Base-by-base conservation (phyloP, 2,329 filamentous ascomycete genomes). In the Cercospora sojina region DNA sequence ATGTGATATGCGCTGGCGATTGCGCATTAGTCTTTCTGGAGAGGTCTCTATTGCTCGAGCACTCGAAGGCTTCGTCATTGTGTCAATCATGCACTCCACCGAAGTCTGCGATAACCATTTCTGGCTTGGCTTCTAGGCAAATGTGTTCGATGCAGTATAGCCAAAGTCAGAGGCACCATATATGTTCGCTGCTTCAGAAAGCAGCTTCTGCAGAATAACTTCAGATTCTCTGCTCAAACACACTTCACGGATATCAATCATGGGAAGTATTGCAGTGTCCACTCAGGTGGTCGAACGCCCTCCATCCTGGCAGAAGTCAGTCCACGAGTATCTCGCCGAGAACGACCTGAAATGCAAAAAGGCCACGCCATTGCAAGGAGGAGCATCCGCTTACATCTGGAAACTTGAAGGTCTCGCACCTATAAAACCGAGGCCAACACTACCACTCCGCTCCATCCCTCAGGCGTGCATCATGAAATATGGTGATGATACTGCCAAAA, bases 361-460 rank as follows among this genome's bases (percentile, higher is more conserved):
- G 12, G 65, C 65, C 2, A 64, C 47, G 31, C 61, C 65, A 6
- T n/a, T 67, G 38, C 55, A 64, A 61, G 65, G 65, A 23, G 65
- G 65, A 13, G 35, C 58, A 35, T 64, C 65, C 16, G 61, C 62
- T n/a, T 67, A 67, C 43, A 59, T 64, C 13, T 67, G 65, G 65
- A 49, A 62, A n/a, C 23, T 64, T 5, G 65, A 64, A 31, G 65
- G 57, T 47, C 63, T 55, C 6, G n/a, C 49, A 32, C 5, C 25
- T 8, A 16, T 20, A 18, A 27, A 31, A 18, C 20, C 35, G 13
- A 43, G 16, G 13, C 27, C 51, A 47, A 47, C n/a, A n/a, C 29
- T 25, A 20, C 38, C 56, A 12, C 32, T 32, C 5, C 56, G 56
- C 20, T 20, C 56, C 1, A 23, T 47, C 8, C 32, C 38, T 10